phyloP scores from a whole-genome alignment of 306 rosid genomes.

The Crotalaria pallida region DNA sequence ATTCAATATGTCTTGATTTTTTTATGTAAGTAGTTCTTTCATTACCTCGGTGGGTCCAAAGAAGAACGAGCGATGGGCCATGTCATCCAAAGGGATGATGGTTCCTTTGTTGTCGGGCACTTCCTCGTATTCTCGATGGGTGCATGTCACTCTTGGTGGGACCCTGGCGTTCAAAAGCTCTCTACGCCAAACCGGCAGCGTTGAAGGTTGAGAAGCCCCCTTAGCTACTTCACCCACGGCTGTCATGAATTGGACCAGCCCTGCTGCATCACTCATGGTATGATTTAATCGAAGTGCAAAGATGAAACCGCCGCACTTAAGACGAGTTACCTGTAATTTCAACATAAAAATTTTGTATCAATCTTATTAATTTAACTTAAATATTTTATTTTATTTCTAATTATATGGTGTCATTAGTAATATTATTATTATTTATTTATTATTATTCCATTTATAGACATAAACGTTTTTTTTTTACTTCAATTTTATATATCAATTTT shows the following conservation, averaged over 20 bases:
- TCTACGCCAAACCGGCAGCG: constrained; percentile 38
- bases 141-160: constrained; percentile 35
- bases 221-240: constrained; percentile 44
- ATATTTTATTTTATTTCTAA: no score
- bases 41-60: constrained; percentile 31
- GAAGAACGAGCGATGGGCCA: constrained; percentile 51
- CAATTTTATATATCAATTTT: no score
- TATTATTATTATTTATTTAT: no score
- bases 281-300: constrained; percentile 45
- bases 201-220: constrained; percentile 31
- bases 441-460: no score
- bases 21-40: no score
- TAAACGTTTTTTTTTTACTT: no score
- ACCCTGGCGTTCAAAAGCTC: constrained; percentile 33
- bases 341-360: no score
- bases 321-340: constrained; percentile 17
- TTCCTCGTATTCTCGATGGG: constrained; percentile 47
- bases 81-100: constrained; percentile 37
- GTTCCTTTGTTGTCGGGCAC: constrained; percentile 38
- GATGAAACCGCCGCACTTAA: constrained; percentile 52
- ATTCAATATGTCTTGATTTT: no score
- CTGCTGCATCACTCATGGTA: constrained; percentile 44
- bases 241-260: constrained; percentile 44
- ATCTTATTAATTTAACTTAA: no score
- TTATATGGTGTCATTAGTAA: no score